Evolutionary conservation across 2,329 filamentous ascomycete species (phyloP), one percentile per base, ranked within the genome.

Genomic region (Drechslerella dactyloides): DNA sequence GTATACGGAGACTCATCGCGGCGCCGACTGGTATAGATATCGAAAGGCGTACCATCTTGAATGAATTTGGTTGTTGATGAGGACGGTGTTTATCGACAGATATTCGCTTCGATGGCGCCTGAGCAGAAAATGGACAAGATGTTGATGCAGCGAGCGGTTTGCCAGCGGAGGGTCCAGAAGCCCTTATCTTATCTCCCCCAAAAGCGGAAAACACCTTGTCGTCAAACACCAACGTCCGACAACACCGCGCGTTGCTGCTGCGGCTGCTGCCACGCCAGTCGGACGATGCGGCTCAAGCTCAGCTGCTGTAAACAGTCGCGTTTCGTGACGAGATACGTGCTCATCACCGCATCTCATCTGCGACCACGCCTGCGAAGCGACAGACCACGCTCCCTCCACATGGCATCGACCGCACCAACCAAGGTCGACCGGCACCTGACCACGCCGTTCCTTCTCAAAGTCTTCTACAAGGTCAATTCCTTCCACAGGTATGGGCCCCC

Each of bases 381-480:
- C 52, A 40, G 52, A 55, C n/a, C 27, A 56, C 48, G 42, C 24
- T 10, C 35, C 30, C 57, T 46, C 40, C 57, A 42, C 59, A 70
- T 70, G 66, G 54, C 66, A 23, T 70, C 66, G 46, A 60, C 66
- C 13, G 37, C 59, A 6, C 76, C 76, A 59, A 77, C 78, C 52
- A 82, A 84, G 77, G 82, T 88, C 76, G 86, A 92, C 78, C 87
- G 89, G 73, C 85, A 90, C 77, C 84, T 84, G 52, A 90, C 87
- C 11, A 87, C 90, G 1, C 93, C 92, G 4, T 96, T 96, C 80
- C 85, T 93, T 73, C 83, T 96, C 17, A 92, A 90, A 78, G 85
- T 96, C 70, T 96, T 93, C 82, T 96, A 93, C 81, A 87, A 88
- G 70, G 86, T 84, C 15, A 86, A 88, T 77, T 84, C 85, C 48